Percentiles rank a stretch among this genome's conserved stretches.
These are phyloP conservation scores for Aspergillus ostianus DNA, from an alignment of 495 filamentous ascomycete genomes.

Conservation along the genomic window DNA sequence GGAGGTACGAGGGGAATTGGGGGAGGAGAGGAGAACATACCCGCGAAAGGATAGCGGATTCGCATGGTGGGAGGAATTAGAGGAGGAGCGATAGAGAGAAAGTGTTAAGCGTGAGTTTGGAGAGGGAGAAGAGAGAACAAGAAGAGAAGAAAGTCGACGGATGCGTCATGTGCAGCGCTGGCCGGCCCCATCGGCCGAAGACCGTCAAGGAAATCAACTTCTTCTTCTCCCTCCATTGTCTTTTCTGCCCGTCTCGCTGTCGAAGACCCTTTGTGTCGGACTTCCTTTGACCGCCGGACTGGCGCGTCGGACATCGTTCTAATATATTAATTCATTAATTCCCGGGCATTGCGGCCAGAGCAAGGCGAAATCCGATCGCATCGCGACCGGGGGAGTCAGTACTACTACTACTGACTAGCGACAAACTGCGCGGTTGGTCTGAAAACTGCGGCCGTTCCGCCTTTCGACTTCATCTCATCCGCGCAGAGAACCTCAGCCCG, in stretches of 20 bases:
- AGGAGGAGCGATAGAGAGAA: conserved; percentile 7
- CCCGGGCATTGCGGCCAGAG: too few relatives aligned
- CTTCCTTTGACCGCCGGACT: too few relatives aligned
- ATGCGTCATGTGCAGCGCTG: conserved; percentile 33
- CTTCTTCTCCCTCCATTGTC: neutral
- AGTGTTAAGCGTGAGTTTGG: too few relatives aligned
- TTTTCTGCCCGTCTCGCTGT: neutral
- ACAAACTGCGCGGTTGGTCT: conserved; percentile 31
- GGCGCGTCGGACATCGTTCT: too few relatives aligned
- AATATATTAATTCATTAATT: too few relatives aligned
- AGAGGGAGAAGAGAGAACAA: conserved; percentile 21
- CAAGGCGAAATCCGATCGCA: too few relatives aligned
- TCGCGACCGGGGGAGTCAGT: too few relatives aligned
- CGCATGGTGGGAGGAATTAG: conserved; percentile 52
- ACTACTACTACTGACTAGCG: neutral
- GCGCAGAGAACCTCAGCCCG: conserved; percentile 41
- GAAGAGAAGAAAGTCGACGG: conserved; percentile 20
- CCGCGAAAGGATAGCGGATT: conserved; percentile 71
- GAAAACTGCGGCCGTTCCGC: conserved; percentile 31
- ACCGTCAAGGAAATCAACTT: neutral
- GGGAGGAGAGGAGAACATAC: conserved; percentile 39
- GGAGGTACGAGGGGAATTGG: neutral
- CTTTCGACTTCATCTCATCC: conserved; percentile 42
- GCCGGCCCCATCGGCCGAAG: neutral
- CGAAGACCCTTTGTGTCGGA: neutral